Percentiles rank a stretch among this genome's conserved stretches.
Evolutionary conservation across 352 stramenopile genomes (phyloP).

Genomic region (Phytopythium cucurbitacearum): DNA sequence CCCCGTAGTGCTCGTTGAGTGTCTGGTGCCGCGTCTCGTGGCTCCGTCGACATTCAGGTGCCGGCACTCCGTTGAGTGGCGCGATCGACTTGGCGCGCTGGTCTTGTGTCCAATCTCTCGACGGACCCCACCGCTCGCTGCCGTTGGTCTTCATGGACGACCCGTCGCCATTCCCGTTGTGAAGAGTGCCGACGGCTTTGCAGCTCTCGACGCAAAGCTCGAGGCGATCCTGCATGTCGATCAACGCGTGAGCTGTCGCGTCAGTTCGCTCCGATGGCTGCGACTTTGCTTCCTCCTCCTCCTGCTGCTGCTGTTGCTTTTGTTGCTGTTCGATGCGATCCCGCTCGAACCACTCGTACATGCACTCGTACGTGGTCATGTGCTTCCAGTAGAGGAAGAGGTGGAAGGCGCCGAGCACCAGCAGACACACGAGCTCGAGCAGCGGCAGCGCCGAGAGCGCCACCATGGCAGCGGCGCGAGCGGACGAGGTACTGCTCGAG

Average conservation of each 20-base stretch:
- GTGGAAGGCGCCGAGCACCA: constrained; percentile 60
- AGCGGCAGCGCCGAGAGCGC: constrained; percentile 38
- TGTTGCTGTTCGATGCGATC: constrained; percentile 2
- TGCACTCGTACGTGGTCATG: constrained; percentile 52
- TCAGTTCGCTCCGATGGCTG: background rate
- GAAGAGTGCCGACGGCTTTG: too few relatives aligned
- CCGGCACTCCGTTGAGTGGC: constrained; percentile 3
- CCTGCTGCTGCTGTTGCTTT: background rate
- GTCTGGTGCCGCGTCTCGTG: background rate
- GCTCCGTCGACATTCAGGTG: constrained; percentile 1
- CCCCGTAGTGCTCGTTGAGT: too few relatives aligned
- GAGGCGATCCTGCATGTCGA: background rate
- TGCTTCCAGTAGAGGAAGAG: constrained; percentile 49
- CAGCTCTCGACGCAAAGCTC: constrained; percentile 2
- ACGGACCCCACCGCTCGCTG: background rate
- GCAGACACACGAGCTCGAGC: constrained; percentile 52
- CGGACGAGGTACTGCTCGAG: too few relatives aligned
- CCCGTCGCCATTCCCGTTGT: too few relatives aligned
- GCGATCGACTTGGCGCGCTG: constrained; percentile 4
- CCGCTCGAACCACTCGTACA: constrained; percentile 34
- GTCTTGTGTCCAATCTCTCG: background rate
- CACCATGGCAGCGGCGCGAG: constrained; percentile 20
- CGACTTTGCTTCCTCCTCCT: background rate
- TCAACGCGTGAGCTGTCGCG: background rate
- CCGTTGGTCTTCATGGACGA: too few relatives aligned